Evolutionary conservation across 2,329 filamentous ascomycete species (phyloP), one percentile per base, ranked within the genome.

Genomic region (Pseudogymnoascus sp.): DNA sequence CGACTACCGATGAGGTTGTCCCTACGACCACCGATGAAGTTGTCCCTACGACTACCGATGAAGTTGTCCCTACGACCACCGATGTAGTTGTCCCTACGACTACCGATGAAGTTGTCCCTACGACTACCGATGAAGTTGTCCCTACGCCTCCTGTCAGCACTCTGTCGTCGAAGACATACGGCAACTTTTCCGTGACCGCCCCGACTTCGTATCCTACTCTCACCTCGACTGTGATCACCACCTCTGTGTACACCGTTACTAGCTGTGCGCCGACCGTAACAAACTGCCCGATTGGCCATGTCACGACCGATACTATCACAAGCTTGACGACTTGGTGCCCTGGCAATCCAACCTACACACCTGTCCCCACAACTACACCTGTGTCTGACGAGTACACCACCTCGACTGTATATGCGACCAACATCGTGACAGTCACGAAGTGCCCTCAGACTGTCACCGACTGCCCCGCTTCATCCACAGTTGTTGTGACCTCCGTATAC

Each of bases 161-260:
- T n/a, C n/a, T n/a, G n/a, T n/a, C n/a, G 21, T 16, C 59, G 13
- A 38, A 38, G 21, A n/a, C 59, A 61, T 61, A 33, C 61, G 31
- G 29, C 61, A 62, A 62, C 24, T 47, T 21, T 62, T 29, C 61
- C 24, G 29, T 13, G n/a, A 62, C 61, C 21, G 29, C 61, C 42
- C 24, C 35, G 8, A 26, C 38, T n/a, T n/a, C 14, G 10, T 38
- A 44, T 14, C 29, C 40, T 42, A 62, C 37, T 21, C 42, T 62
- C 21, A 68, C 69, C 64, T 79, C 79, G 2, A 82, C 81, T 60
- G 73, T 83, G 70, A 80, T 76, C 75, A 78, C 77, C 64, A 84
- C 82, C 44, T 71, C 74, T 1, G 71, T 78, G 65, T 74, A 76
- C 67, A 84, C 82, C 62, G 75, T 84, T 72, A 83, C 78, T 62